Base-by-base conservation (phyloP, 257 asterid species). In the Gardenia jasminoides region DNA sequence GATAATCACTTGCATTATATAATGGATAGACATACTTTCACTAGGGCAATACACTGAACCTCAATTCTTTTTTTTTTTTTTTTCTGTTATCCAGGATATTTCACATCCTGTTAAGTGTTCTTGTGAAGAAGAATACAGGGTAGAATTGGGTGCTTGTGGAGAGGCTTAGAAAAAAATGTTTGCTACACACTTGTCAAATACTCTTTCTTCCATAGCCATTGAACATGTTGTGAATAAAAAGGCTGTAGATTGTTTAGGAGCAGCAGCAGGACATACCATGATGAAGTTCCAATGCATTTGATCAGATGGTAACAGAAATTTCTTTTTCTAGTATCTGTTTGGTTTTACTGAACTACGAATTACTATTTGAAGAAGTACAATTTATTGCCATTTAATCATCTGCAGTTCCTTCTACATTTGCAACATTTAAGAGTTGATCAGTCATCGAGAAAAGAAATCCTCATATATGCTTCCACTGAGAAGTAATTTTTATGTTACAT, bases 121-220 rank as follows among this genome's bases (percentile, higher is more conserved):
- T 77, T 94, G 97, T 75, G 97, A 97, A 70, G 86, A 84, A 86
- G 90, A 89, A 81, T 94, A 85, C 92, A 78, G 58, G 24, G 92
- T 84, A 75, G 82, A 67, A 68, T 76, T 91, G 85, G 85, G 85
- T 67, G 46, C 41, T 72, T 79, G 83, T 78, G 83, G 85, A 76
- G 79, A 58, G 77, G 78, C 72, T 46, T 70, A 36, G 70, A 59
- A 68, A 72, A 72, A 52, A 47, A 79, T 59, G 68, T 76, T 52
- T 30, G 65, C 50, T 36, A 48, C 46, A 16, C 52, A 28, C 36
- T 56, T 65, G 65, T 69, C 1, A 46, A 67, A 59, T 26, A 33
- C 70, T 81, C 56, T 36, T 47, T 62, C 71, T 26, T 24, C 43
- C 5, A 17, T 10, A 13, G 61, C 17, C 31, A 33, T 46, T 78